Evolutionary conservation across 75 land plant species (phyloP).

Genomic region (Selaginella moellendorffii): DNA sequence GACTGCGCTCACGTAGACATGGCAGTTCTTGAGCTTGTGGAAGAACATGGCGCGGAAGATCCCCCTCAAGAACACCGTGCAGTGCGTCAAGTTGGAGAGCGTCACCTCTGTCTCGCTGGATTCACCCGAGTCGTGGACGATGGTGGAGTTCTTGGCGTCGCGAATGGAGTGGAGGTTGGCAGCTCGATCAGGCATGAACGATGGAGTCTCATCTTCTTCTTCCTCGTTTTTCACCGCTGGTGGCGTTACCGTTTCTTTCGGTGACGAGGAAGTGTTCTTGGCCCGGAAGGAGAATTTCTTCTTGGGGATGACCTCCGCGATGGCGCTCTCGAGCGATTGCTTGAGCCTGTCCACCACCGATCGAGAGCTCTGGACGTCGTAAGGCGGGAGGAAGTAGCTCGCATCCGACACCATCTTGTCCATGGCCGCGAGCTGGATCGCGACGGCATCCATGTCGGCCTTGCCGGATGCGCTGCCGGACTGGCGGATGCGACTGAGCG

Average conservation of each 20-base stretch:
- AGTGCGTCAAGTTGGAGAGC: constrained; percentile 44
- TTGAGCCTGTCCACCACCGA: constrained; percentile 44
- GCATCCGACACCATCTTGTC: constrained; percentile 55
- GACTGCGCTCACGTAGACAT: constrained; percentile 69
- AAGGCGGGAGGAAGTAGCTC: constrained; percentile 66
- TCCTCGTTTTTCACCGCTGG: too few species aligned
- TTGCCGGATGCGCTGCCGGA: too few species aligned
- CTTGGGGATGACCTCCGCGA: constrained; percentile 39
- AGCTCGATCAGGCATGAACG: not conserved
- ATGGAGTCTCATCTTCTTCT: constrained; percentile 13
- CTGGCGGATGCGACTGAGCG: not conserved
- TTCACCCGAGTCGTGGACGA: constrained; percentile 19
- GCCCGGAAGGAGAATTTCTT: constrained; percentile 76
- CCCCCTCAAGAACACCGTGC: constrained; percentile 51
- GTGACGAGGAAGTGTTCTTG: constrained; percentile 25
- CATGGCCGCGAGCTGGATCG: constrained; percentile 33
- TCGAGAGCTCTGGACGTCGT: constrained; percentile 52
- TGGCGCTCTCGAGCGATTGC: constrained; percentile 29
- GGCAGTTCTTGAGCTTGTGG: constrained; percentile 45
- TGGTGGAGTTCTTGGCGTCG: constrained; percentile 17
- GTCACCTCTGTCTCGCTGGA: constrained; percentile 58
- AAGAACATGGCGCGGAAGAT: constrained; percentile 41
- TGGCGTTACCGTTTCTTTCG: too few species aligned
- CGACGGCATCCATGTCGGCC: constrained; percentile 14
- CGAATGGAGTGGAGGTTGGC: not conserved